phyloP scores from a whole-genome alignment of 2,329 filamentous ascomycete species.

The Fusarium pseudograminearum region DNA sequence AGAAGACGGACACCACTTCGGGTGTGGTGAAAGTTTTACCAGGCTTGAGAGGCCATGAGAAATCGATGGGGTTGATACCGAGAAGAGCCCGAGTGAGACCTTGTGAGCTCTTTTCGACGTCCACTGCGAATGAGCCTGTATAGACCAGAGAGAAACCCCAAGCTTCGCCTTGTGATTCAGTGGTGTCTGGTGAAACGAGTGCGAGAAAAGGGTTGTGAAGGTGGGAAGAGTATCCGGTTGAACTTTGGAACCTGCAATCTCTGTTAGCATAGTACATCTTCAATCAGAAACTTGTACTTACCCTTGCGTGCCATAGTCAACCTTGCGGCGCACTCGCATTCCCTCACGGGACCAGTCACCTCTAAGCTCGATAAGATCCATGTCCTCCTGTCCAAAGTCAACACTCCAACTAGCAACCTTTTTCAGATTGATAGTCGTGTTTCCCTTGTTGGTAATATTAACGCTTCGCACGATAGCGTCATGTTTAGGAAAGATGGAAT shows the following conservation, averaged over 20 bases:
- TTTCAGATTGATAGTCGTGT: constrained; percentile 64
- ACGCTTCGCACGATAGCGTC: constrained; percentile 73
- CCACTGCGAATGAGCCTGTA: constrained; percentile 70
- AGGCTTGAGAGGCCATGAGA: constrained; percentile 68
- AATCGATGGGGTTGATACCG: constrained; percentile 70
- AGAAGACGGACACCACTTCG: constrained; percentile 73
- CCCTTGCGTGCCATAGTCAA: constrained; percentile 69
- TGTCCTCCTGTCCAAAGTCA: constrained; percentile 69
- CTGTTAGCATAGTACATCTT: accelerated
- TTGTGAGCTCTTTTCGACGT: constrained; percentile 71
- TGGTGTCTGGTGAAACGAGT: constrained; percentile 66
- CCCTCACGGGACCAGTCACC: constrained; percentile 74
- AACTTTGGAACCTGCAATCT: constrained; percentile 66
- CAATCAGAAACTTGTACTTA: constrained; percentile 42
- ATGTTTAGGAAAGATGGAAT: constrained; percentile 72
- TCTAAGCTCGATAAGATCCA: constrained; percentile 72
- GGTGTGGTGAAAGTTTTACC: constrained; percentile 70
- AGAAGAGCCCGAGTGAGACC: constrained; percentile 70
- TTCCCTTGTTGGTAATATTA: constrained; percentile 69
- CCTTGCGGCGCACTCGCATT: constrained; percentile 64
- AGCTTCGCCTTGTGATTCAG: constrained; percentile 70
- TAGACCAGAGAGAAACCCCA: constrained; percentile 76
- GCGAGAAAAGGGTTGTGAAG: constrained; percentile 74
- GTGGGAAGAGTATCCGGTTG: constrained; percentile 71
- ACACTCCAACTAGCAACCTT: constrained; percentile 71